Base-by-base conservation (phyloP, 208 protist species). In the Porcisia hertigi region DNA sequence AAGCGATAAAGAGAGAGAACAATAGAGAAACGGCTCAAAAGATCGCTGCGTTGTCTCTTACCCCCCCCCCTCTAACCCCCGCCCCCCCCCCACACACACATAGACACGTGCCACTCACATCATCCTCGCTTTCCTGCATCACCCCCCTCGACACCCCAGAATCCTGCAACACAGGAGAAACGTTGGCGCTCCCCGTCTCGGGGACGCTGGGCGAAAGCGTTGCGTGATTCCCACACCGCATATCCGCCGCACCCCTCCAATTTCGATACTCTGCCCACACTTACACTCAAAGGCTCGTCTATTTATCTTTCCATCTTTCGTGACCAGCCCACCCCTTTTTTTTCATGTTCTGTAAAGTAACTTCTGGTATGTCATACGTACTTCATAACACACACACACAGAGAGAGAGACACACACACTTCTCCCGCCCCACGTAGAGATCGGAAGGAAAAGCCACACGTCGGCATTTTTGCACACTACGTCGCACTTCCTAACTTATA, bases 1-100 rank as follows among this genome's bases (percentile, higher is more conserved):
- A 69, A 18, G 36, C 65, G 65, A 71, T 18, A 43, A 66, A 67
- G 73, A 59, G 63, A 79, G 69, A 62, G 62, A 77, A 45, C 16
- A 47, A 23, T 7, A 65, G 4, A 2, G 60, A 36, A 65, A 23
- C 34, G 16, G 60, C 14, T 65, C 30, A 18, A 14, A 9, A 41
- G 34, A 64, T 16, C 34, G n/a, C 34, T 47, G 43, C 70, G 7
- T 23, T 63, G 39, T 3, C 55, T 8, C n/a, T 30, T 30, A 30
- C 60, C 16, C 52, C 52, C 55, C 16, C 8, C n/a, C 20, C 52
- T 54, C 52, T 25, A 6, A 30, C 23, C 20, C 23, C 55, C n/a
- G 23, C 20, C 55, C 23, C 20, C 55, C 55, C 16, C 8, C n/a
- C 20, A 43, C 63, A 49, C 63, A 0, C 20, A 18, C 47, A 14